phyloP scores from a whole-genome alignment of 495 filamentous ascomycete genomes.

The Hypomontagnella submonticulosa region DNA sequence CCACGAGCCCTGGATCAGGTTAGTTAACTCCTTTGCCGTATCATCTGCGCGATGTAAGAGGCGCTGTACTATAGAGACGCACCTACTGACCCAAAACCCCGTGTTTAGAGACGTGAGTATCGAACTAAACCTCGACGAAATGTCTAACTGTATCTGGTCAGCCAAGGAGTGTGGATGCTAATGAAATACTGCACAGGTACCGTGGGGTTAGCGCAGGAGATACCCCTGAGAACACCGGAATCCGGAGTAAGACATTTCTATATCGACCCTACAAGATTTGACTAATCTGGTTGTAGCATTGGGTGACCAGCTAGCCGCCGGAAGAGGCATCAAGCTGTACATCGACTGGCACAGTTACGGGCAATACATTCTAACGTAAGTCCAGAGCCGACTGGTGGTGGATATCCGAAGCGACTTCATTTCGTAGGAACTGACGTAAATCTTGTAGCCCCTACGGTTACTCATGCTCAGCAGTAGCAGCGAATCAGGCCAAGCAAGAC shows the following conservation, averaged over 20 bases:
- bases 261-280: background rate
- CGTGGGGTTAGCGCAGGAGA: conserved; percentile 49
- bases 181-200: conserved; percentile 31
- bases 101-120: conserved; percentile 45
- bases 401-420: too few relatives aligned
- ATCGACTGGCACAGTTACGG: conserved; percentile 72
- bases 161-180: conserved; percentile 4
- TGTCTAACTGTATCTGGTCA: background rate
- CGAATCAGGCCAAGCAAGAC: conserved; percentile 62
- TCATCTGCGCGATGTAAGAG: background rate
- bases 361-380: conserved; percentile 57
- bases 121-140: background rate
- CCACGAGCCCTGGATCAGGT: conserved; percentile 48
- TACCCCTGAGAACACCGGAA: conserved; percentile 49
- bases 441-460: conserved; percentile 50
- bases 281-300: conserved; percentile 36
- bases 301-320: conserved; percentile 53
- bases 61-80: background rate
- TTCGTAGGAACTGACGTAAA: conserved; percentile 15
- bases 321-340: conserved; percentile 66
- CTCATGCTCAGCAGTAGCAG: conserved; percentile 49
- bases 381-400: background rate
- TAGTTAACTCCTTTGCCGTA: conserved; percentile 5
- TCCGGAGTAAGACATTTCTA: conserved; percentile 36
- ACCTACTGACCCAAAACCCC: conserved; percentile 17